Conservation (phyloP, 345 rosid genomes). For the Lenwebbia sp. region DNA sequence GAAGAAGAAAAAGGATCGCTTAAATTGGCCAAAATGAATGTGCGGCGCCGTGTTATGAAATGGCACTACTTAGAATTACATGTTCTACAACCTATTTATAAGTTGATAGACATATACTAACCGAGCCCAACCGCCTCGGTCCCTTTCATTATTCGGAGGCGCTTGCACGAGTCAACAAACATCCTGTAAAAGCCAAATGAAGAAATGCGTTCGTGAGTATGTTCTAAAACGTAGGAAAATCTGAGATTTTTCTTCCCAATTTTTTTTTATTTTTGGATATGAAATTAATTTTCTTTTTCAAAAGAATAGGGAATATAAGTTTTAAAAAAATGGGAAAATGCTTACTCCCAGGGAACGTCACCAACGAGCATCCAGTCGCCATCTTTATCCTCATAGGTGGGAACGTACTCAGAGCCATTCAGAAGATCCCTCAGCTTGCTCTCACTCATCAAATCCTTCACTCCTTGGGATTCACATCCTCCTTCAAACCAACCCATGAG, state of each 20-base stretch:
- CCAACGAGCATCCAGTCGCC: constrained; percentile 98
- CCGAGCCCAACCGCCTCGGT: constrained; percentile 75
- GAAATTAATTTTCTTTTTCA: background rate
- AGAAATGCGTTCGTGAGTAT: background rate
- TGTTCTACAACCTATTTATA: background rate
- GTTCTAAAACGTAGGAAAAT: no score
- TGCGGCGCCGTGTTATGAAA: background rate
- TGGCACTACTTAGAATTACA: background rate
- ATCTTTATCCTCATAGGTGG: constrained; percentile 90
- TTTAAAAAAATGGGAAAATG: background rate
- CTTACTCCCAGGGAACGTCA: constrained; percentile 95
- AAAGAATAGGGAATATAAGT: background rate
- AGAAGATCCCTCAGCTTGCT: constrained; percentile 60
- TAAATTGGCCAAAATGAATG: background rate
- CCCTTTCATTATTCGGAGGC: constrained; percentile 85
- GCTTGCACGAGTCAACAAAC: constrained; percentile 88
- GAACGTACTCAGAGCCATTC: constrained; percentile 66
- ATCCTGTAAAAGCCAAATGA: constrained; percentile 31
- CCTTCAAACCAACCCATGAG: constrained; percentile 16
- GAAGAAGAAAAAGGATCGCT: background rate
- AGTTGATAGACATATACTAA: constrained; percentile 7
- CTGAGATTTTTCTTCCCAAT: background rate
- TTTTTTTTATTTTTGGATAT: background rate
- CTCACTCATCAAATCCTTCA: constrained; percentile 73
- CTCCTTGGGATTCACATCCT: constrained; percentile 55